These are phyloP conservation scores for Capsicum chinense DNA, from an alignment of 257 asterid genomes.

Conservation along the genomic window DNA sequence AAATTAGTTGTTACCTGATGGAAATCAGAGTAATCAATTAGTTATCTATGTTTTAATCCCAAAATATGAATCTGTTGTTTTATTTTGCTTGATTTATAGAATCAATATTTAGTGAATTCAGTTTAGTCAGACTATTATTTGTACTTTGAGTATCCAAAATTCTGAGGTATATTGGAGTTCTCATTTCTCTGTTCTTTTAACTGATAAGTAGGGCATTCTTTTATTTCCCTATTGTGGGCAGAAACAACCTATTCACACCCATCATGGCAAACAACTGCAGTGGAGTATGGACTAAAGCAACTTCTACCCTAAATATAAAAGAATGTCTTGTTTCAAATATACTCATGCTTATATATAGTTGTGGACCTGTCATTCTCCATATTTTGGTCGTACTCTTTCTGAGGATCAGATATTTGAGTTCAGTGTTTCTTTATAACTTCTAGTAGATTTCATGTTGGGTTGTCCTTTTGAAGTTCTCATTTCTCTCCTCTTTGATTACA, in stretches of 20 bases:
- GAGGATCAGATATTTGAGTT: constrained; percentile 17
- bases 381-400: neutral
- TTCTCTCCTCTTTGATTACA: constrained; percentile 25
- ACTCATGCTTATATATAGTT: neutral
- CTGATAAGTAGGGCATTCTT: constrained; percentile 60
- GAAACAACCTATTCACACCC: neutral
- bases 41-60: neutral
- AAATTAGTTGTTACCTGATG: neutral
- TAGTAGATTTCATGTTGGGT: neutral
- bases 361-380: neutral
- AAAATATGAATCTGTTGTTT: neutral
- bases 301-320: neutral
- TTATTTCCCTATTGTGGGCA: neutral
- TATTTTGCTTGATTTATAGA: neutral
- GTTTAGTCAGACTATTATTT: neutral
- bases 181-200: constrained; percentile 50
- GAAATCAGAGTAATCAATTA: neutral
- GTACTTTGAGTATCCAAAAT: neutral
- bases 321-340: neutral
- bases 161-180: neutral
- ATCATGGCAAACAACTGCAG: neutral
- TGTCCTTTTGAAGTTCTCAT: constrained; percentile 11
- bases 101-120: neutral
- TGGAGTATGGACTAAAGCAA: neutral
- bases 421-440: neutral